phyloP scores from a whole-genome alignment of 768 basidiomycete species.

The Mrakia frigida region DNA sequence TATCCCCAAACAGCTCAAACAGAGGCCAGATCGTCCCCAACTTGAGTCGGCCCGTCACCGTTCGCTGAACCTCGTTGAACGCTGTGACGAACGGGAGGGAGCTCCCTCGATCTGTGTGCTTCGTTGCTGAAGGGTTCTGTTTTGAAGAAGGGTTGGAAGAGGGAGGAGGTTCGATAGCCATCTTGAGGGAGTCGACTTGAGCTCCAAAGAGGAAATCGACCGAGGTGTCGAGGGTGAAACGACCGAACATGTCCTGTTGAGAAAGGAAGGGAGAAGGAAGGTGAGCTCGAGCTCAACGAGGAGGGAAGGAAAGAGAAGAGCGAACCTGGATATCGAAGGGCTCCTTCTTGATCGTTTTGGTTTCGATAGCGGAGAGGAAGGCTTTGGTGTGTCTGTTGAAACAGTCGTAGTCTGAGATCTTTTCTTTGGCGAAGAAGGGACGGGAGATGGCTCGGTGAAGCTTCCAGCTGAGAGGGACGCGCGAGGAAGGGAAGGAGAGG shows the following conservation, averaged over 20 bases:
- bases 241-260: constrained; percentile 59
- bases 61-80: constrained; percentile 52
- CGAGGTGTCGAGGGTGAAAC: constrained; percentile 66
- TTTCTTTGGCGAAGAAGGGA: constrained; percentile 69
- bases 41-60: constrained; percentile 47
- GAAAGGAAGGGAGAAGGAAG: neutral
- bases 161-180: neutral
- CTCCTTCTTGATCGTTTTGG: constrained; percentile 49
- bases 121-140: neutral
- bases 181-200: constrained; percentile 55
- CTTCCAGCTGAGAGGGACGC: constrained; percentile 7
- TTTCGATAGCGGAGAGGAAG: constrained; percentile 50
- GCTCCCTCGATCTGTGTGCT: constrained; percentile 50
- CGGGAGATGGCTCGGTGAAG: constrained; percentile 64
- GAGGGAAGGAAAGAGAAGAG: constrained; percentile 44
- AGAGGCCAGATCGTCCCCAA: constrained; percentile 50
- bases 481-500: no score
- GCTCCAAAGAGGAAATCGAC: constrained; percentile 69
- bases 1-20: constrained; percentile 48
- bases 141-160: constrained; percentile 47
- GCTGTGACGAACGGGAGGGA: constrained; percentile 56
- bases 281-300: neutral
- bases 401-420: constrained; percentile 62
- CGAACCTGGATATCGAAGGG: constrained; percentile 57
- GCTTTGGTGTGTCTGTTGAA: constrained; percentile 56